Evolutionary conservation across 2,329 filamentous ascomycete species (phyloP), one percentile per base, ranked within the genome.

Genomic region (Cladobotryum mycophilum): DNA sequence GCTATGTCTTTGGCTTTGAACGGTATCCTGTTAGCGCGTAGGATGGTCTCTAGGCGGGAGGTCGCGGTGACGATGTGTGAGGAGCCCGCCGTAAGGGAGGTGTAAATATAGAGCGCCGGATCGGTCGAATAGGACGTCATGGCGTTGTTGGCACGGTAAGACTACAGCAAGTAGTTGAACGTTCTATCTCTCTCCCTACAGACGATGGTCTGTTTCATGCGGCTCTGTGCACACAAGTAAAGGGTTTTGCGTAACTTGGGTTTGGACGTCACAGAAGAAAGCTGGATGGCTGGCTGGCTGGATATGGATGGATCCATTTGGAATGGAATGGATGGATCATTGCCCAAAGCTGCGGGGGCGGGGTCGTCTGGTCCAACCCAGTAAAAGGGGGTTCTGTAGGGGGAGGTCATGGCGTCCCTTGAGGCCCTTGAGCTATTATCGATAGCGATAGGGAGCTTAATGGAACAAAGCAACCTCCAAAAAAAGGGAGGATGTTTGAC

Each of bases 51-150:
- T 59, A 99, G 83, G 44, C 93, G 88, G 49, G 91, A 95, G 1
- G 93, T 97, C 22, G 91, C 93, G 38, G 93, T 97, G 64, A 97
- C 85, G 67, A 97, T 96, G 69, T 96, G 90, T 20, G 90, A 95
- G 38, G 90, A 96, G 57, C 93, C 93, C 53, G 93, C 89, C 17
- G 93, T 97, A 50, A 99, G 79, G 48, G 92, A 97, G 54, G 93
- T 97, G 74, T 95, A 96, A 61, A 99, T 86, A 74, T 93, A 99
- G 55, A 99, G 83, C 25, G 85, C 77, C 45, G 85, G 80, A 67
- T 89, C 85, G 58, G 74, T 76, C 58, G 74, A 75, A 65, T 74
- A 79, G 48, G 74, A 70, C 43, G 67, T 65, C 64, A 70, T 70
- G 54, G 54, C 61, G 25, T 30, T 30, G 25, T 2, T 30, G 25